Percentiles rank a stretch among this genome's conserved stretches.
Evolutionary conservation across 2,329 filamentous ascomycete genomes (phyloP).

Genomic region (Peltaster fructicola): DNA sequence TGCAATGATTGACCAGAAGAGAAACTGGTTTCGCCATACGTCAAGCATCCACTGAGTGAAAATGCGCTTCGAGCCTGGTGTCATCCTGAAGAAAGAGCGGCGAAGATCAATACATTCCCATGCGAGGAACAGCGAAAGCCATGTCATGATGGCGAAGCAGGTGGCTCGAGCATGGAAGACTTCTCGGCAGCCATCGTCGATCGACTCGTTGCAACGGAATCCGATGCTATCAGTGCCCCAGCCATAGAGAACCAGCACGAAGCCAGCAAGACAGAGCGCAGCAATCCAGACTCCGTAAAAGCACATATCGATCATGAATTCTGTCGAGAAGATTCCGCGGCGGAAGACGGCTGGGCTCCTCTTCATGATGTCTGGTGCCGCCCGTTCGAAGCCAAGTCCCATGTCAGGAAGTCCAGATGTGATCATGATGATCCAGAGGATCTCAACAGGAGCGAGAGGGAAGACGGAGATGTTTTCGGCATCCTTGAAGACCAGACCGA

Average conservation of each 20-base stretch:
- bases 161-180: conserved; percentile 58
- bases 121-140: conserved; percentile 59
- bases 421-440: conserved; percentile 89
- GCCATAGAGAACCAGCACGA: conserved; percentile 47
- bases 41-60: conserved; percentile 50
- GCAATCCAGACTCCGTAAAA: conserved; percentile 69
- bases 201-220: conserved; percentile 40
- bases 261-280: conserved; percentile 44
- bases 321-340: conserved; percentile 56
- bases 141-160: conserved; percentile 56
- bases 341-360: conserved; percentile 57
- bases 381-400: conserved; percentile 64
- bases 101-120: conserved; percentile 64
- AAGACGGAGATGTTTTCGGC: conserved; percentile 56
- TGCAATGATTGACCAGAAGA: conserved; percentile 27
- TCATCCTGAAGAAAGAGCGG: conserved; percentile 58
- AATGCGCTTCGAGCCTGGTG: conserved; percentile 41
- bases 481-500: conserved; percentile 71
- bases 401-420: conserved; percentile 79
- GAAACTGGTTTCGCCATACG: conserved; percentile 54
- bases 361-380: conserved; percentile 58
- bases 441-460: conserved; percentile 68
- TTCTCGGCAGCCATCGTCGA: conserved; percentile 37
- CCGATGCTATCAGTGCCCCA: conserved; percentile 36
- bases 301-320: conserved; percentile 63